Percentiles rank a stretch among this genome's conserved stretches.
phyloP scores from a whole-genome alignment of 352 stramenopile genomes.

The Plasmopara viticola region DNA sequence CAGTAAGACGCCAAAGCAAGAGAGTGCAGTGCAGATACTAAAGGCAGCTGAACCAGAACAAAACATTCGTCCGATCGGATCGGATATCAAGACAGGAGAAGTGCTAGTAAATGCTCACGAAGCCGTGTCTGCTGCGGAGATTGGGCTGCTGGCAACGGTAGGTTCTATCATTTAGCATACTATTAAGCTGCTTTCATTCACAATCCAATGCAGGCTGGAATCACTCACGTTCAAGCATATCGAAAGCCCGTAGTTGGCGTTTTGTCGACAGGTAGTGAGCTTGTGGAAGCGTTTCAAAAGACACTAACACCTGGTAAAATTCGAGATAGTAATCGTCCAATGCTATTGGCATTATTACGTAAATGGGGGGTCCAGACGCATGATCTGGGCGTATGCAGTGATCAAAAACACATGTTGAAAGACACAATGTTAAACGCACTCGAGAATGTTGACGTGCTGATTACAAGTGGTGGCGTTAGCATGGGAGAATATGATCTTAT shows the following conservation, averaged over 20 bases:
- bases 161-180: not conserved
- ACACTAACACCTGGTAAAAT: slow-evolving; percentile 73
- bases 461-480: slow-evolving; percentile 94
- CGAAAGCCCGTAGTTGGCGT: slow-evolving; percentile 82
- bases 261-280: slow-evolving; percentile 94
- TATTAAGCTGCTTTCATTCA: slow-evolving; percentile 3
- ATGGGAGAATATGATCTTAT: slow-evolving; percentile 93
- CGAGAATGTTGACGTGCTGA: slow-evolving; percentile 83
- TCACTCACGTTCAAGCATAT: slow-evolving; percentile 66
- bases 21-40: slow-evolving; percentile 60
- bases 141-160: slow-evolving; percentile 90
- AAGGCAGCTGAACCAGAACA: slow-evolving; percentile 45
- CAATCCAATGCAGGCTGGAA: slow-evolving; percentile 43
- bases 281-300: slow-evolving; percentile 61
- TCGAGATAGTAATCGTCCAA: slow-evolving; percentile 93
- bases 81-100: slow-evolving; percentile 80
- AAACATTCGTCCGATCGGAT: slow-evolving; percentile 87
- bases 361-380: slow-evolving; percentile 42
- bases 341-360: slow-evolving; percentile 74
- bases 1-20: slow-evolving; percentile 18
- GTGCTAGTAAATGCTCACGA: slow-evolving; percentile 73
- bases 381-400: slow-evolving; percentile 69
- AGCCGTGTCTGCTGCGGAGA: slow-evolving; percentile 77
- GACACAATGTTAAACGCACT: slow-evolving; percentile 39
- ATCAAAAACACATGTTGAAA: slow-evolving; percentile 56